A percentile compares a stretch with the other conserved stretches of the same genome.
Conservation (phyloP, 768 basidiomycete species). For the Termitomyces sp. region DNA sequence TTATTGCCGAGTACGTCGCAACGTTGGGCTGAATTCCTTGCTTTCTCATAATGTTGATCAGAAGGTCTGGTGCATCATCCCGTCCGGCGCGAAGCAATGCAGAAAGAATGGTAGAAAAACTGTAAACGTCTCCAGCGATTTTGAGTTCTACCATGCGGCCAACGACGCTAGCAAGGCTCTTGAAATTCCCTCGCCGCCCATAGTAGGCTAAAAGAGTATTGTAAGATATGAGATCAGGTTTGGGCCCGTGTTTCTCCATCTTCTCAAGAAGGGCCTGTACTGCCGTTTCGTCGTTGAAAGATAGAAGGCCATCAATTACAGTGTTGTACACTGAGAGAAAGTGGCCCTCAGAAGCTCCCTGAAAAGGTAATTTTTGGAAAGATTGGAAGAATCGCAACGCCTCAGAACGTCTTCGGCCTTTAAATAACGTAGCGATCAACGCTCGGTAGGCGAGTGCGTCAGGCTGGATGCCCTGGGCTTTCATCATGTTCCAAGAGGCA, state of each 20-base stretch:
- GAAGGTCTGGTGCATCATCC: constrained; percentile 59
- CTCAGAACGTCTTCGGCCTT: constrained; percentile 44
- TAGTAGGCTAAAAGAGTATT: constrained; percentile 79
- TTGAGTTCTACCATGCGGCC: constrained; percentile 50
- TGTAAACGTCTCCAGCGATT: constrained; percentile 75
- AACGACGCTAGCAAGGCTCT: constrained; percentile 55
- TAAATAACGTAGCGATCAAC: constrained; percentile 60
- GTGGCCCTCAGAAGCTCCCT: constrained; percentile 21
- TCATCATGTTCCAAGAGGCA: constrained; percentile 64
- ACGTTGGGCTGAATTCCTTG: constrained; percentile 73
- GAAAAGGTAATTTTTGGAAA: constrained; percentile 39
- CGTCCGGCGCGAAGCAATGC: constrained; percentile 69
- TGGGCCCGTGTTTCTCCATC: constrained; percentile 50
- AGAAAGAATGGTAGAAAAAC: constrained; percentile 82
- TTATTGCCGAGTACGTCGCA: constrained; percentile 76
- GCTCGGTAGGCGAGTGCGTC: constrained; percentile 66
- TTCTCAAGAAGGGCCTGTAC: constrained; percentile 38
- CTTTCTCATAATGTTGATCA: constrained; percentile 72
- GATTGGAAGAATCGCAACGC: constrained; percentile 49
- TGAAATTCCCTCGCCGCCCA: constrained; percentile 59
- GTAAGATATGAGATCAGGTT: constrained; percentile 71
- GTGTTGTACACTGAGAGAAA: constrained; percentile 63
- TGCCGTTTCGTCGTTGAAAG: constrained; percentile 33
- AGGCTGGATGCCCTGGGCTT: constrained; percentile 50
- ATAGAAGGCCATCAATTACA: constrained; percentile 67